Evolutionary conservation across 495 filamentous ascomycete species (phyloP).

Genomic region (Penicillium dipodomyicola): DNA sequence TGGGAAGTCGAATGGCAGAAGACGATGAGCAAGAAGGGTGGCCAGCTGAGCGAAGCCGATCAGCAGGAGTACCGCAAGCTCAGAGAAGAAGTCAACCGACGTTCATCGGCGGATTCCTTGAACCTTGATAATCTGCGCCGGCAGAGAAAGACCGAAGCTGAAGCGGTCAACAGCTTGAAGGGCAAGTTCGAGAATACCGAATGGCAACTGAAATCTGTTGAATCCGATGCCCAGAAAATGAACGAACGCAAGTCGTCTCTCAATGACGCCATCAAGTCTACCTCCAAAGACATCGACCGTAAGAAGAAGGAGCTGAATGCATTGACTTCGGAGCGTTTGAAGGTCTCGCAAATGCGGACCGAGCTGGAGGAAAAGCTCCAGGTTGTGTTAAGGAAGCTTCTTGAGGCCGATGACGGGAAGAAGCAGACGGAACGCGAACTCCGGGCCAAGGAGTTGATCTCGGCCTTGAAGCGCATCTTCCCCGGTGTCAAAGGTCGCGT

Average conservation of each 20-base stretch:
- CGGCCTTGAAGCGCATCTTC: conserved; percentile 84
- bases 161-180: conserved; percentile 79
- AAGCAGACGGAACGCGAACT: conserved; percentile 80
- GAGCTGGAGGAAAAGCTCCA: conserved; percentile 90
- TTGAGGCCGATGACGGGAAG: conserved; percentile 77
- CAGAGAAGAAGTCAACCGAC: conserved; percentile 80
- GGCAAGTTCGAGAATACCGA: conserved; percentile 79
- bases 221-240: conserved; percentile 68
- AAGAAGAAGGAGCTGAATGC: conserved; percentile 91
- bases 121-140: conserved; percentile 80
- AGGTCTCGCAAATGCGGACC: conserved; percentile 72
- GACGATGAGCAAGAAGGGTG: conserved; percentile 77
- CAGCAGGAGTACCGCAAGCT: conserved; percentile 86
- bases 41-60: conserved; percentile 80
- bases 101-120: conserved; percentile 75
- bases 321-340: conserved; percentile 77
- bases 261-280: conserved; percentile 59
- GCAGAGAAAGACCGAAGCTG: conserved; percentile 84
- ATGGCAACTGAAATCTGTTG: conserved; percentile 67
- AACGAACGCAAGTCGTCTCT: conserved; percentile 61
- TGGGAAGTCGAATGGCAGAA: conserved; percentile 88
- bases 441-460: conserved; percentile 72
- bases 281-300: conserved; percentile 71
- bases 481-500: conserved; percentile 88
- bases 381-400: conserved; percentile 71